Percentiles rank a stretch among this genome's conserved stretches.
These are phyloP conservation scores for Orbilia blumenaviensis DNA, from an alignment of 2,329 filamentous ascomycete species.

Conservation along the genomic window DNA sequence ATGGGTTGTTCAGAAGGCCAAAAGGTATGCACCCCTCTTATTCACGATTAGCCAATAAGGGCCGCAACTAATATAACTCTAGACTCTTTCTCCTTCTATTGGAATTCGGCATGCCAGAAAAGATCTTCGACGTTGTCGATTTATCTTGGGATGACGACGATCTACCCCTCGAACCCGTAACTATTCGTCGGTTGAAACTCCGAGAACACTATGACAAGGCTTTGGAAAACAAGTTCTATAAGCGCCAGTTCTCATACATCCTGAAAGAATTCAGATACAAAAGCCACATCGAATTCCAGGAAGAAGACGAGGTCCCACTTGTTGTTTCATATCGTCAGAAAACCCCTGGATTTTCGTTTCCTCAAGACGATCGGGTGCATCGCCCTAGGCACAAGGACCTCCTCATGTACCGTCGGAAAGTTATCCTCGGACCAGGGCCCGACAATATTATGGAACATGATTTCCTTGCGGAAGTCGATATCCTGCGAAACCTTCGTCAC, in stretches of 20 bases:
- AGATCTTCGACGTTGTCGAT: constrained; percentile 78
- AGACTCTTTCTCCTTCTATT: constrained; percentile 73
- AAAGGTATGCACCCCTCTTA: constrained; percentile 58
- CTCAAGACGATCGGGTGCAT: constrained; percentile 68
- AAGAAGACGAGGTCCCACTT: constrained; percentile 74
- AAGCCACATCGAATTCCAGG: constrained; percentile 70
- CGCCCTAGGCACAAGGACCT: constrained; percentile 70
- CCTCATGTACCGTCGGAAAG: constrained; percentile 68
- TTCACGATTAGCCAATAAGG: background rate
- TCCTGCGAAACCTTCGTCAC: constrained; percentile 69
- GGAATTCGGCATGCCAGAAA: constrained; percentile 74
- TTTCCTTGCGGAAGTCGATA: constrained; percentile 69
- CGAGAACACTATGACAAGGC: constrained; percentile 70
- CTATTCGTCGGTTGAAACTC: constrained; percentile 71
- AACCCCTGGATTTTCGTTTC: constrained; percentile 58
- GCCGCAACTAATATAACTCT: background rate
- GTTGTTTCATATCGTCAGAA: constrained; percentile 65
- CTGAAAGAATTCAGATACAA: constrained; percentile 71
- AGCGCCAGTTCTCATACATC: constrained; percentile 75
- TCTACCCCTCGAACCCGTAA: constrained; percentile 72
- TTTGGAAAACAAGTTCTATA: constrained; percentile 74
- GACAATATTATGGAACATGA: constrained; percentile 66
- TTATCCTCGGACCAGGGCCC: constrained; percentile 65
- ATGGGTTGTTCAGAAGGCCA: constrained; percentile 75
- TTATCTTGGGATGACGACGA: constrained; percentile 80